A percentile compares a stretch with the other conserved stretches of the same genome.
These are phyloP conservation scores for Isatis lusitanica DNA, from an alignment of 441 rosid species.

Conservation along the genomic window DNA sequence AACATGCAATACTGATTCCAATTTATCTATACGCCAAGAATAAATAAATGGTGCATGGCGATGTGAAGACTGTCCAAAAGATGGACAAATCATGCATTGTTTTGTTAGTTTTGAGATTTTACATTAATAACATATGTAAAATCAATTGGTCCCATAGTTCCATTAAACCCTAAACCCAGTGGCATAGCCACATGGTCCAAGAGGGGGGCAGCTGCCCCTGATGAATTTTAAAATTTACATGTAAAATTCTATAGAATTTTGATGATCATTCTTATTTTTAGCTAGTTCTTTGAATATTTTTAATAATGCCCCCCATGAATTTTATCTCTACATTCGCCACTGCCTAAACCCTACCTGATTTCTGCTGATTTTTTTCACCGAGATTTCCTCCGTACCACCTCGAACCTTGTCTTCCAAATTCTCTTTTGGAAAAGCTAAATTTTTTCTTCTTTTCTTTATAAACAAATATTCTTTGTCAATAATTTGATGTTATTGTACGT, in stretches of 20 bases:
- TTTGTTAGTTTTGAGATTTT: not conserved
- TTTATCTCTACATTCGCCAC: too few species aligned
- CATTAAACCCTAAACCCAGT: slow-evolving; percentile 7
- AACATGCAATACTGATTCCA: not conserved
- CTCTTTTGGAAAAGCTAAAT: not conserved
- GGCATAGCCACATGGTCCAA: too few species aligned
- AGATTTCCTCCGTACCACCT: slow-evolving; percentile 11
- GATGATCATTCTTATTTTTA: too few species aligned
- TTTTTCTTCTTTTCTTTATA: not conserved
- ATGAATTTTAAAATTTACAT: too few species aligned
- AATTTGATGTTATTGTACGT: slow-evolving; percentile 26
- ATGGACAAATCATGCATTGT: not conserved
- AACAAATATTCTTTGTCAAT: not conserved
- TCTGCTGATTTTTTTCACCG: not conserved
- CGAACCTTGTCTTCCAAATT: slow-evolving; percentile 11
- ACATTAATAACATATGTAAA: not conserved
- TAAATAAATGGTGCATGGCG: not conserved
- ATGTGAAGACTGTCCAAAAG: not conserved
- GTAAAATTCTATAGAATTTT: too few species aligned
- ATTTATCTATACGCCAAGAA: not conserved
- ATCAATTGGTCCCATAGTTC: not conserved
- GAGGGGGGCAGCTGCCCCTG: too few species aligned
- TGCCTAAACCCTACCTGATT: too few species aligned
- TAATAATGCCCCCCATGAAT: too few species aligned
- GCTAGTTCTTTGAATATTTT: too few species aligned